Conservation (phyloP, 345 rosid species). For the Rhodomyrtus tomentosa region DNA sequence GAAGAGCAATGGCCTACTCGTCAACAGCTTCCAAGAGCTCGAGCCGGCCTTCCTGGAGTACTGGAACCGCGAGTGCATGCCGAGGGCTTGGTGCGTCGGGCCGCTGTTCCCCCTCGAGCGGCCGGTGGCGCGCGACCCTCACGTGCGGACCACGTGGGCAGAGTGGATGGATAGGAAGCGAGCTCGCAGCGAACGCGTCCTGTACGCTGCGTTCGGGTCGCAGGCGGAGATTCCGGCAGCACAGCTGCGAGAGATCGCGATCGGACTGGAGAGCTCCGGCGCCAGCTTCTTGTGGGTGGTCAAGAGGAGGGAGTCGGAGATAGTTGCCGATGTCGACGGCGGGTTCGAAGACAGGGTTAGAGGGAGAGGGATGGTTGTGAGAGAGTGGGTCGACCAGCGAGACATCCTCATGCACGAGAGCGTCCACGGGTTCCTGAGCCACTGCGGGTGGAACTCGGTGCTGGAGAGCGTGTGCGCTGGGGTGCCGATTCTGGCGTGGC, state of each 20-base stretch:
- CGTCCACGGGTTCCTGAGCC: constrained; percentile 59
- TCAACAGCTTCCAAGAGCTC: constrained; percentile 58
- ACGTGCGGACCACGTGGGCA: constrained; percentile 35
- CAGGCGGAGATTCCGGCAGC: constrained; percentile 45
- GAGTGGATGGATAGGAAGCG: constrained; percentile 50
- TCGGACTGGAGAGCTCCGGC: constrained; percentile 47
- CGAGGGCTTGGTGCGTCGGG: constrained; percentile 40
- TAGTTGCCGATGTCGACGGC: constrained; percentile 3
- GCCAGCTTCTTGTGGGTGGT: constrained; percentile 58
- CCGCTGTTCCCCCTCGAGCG: constrained; percentile 36
- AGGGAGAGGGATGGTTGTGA: constrained; percentile 42
- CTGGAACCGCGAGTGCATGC: not conserved
- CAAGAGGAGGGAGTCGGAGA: constrained; percentile 23
- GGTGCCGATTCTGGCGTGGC: constrained; percentile 76
- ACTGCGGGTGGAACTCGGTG: constrained; percentile 85
- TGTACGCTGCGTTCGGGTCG: constrained; percentile 78
- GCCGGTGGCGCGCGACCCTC: not conserved
- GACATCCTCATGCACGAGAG: constrained; percentile 44
- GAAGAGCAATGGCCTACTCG: constrained; percentile 29
- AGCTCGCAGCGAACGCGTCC: constrained; percentile 32
- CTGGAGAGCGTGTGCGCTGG: constrained; percentile 59
- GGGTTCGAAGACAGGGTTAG: constrained; percentile 36
- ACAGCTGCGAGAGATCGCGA: constrained; percentile 42
- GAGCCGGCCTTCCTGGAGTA: constrained; percentile 42
- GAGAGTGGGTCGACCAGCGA: constrained; percentile 65